These are phyloP conservation scores for Salvia sclarea DNA, from an alignment of 305 asterid genomes.

Conservation along the genomic window DNA sequence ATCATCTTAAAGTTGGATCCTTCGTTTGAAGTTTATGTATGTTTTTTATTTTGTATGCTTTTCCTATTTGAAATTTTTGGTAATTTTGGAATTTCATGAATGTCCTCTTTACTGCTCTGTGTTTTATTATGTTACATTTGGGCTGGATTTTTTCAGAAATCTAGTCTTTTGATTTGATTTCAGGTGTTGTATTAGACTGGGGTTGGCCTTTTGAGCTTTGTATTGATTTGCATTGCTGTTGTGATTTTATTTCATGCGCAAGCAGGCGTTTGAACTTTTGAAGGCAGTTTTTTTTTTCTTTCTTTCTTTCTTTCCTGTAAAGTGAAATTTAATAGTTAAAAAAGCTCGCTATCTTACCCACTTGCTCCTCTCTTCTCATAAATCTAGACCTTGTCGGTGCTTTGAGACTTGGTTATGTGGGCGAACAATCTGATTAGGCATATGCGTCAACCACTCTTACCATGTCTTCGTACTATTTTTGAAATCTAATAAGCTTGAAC, in stretches of 20 bases:
- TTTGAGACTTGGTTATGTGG: no score
- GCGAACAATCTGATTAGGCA: no score
- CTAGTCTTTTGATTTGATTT: neutral
- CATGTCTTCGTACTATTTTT: no score
- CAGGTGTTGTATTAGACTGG: neutral
- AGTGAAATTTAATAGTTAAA: no score
- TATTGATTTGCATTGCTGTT: neutral
- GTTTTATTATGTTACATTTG: neutral
- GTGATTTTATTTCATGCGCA: neutral
- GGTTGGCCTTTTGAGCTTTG: neutral
- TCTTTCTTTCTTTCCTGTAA: no score
- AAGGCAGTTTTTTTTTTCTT: no score
- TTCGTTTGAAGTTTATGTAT: neutral
- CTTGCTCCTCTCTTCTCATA: no score
- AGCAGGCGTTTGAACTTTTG: no score
- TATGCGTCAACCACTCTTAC: no score
- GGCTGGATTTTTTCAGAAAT: neutral
- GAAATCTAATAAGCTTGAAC: no score
- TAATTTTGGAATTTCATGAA: neutral
- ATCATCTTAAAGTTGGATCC: constrained; percentile 3
- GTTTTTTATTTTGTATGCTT: neutral
- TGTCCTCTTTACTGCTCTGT: neutral
- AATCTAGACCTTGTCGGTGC: no score
- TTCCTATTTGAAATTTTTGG: neutral
- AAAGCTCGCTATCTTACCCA: no score